Percentiles rank a stretch among this genome's conserved stretches.
Evolutionary conservation across 257 asterid species (phyloP).

Genomic region (Verbascum thapsus): DNA sequence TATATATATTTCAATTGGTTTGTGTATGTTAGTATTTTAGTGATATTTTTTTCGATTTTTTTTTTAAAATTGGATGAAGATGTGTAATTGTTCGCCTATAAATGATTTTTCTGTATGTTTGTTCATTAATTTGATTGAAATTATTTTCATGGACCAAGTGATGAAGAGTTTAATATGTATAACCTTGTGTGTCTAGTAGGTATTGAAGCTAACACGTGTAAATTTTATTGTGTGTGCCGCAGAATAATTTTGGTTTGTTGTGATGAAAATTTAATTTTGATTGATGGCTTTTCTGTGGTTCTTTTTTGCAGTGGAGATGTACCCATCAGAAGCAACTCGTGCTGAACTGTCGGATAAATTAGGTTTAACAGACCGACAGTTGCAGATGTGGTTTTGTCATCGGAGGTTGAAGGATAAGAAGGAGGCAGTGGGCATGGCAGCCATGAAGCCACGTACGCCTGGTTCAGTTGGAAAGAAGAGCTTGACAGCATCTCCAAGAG

Average conservation of each 20-base stretch:
- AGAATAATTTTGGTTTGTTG: not conserved
- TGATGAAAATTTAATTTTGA: conserved; percentile 18
- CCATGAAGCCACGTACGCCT: conserved; percentile 56
- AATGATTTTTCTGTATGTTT: not conserved
- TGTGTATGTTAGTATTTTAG: conserved; percentile 13
- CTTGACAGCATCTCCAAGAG: conserved; percentile 53
- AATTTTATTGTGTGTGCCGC: not conserved
- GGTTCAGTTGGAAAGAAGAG: conserved; percentile 51
- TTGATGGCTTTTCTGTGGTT: conserved; percentile 23
- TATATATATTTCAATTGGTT: not conserved
- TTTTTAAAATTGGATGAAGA: not conserved
- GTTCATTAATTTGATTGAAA: not conserved
- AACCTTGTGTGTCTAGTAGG: conserved; percentile 18
- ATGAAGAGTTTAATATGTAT: conserved; percentile 5
- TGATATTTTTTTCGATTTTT: conserved; percentile 12
- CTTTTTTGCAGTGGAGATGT: conserved; percentile 72
- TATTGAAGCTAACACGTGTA: conserved; percentile 8
- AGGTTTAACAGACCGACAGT: conserved; percentile 82
- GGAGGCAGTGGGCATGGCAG: conserved; percentile 63
- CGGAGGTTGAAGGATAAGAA: conserved; percentile 95
- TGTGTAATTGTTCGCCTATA: conserved; percentile 2
- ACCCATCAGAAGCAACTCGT: conserved; percentile 91
- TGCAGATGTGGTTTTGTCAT: conserved; percentile 99
- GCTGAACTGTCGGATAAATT: conserved; percentile 76
- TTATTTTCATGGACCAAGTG: conserved; percentile 9